These are phyloP conservation scores for Aureobasidium sp. DNA, from an alignment of 2,329 filamentous ascomycete species.

Conservation along the genomic window DNA sequence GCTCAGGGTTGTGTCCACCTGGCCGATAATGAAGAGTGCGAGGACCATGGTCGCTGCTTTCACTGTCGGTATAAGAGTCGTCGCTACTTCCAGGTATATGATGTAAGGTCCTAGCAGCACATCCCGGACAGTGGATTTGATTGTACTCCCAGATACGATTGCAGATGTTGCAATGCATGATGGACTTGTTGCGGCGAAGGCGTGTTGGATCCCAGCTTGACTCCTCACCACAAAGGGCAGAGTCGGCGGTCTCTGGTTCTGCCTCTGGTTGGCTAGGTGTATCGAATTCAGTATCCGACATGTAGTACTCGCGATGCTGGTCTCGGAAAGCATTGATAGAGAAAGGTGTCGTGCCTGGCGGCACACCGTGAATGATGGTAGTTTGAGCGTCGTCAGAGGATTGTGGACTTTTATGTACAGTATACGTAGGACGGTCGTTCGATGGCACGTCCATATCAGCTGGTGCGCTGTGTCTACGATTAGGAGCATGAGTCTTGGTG, in stretches of 20 bases:
- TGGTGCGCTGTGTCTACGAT: background rate
- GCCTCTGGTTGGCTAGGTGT: background rate
- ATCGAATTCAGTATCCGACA: background rate
- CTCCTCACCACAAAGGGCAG: background rate
- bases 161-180: background rate
- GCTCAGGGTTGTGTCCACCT: background rate
- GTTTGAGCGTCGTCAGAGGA: background rate
- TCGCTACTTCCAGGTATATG: background rate
- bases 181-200: background rate
- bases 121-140: background rate
- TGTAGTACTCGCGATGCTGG: background rate
- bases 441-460: background rate
- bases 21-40: background rate
- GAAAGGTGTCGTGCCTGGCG: background rate
- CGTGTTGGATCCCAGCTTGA: background rate
- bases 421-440: background rate
- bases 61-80: background rate
- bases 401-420: background rate
- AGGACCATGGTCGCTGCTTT: background rate
- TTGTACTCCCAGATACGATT: background rate
- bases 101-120: background rate
- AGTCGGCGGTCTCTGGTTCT: background rate
- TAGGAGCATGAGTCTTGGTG: background rate
- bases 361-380: background rate
- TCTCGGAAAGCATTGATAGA: background rate